Percentiles rank a stretch among this genome's conserved stretches.
Conservation (phyloP, 139 green algal species). For the Chlorella sp. region DNA sequence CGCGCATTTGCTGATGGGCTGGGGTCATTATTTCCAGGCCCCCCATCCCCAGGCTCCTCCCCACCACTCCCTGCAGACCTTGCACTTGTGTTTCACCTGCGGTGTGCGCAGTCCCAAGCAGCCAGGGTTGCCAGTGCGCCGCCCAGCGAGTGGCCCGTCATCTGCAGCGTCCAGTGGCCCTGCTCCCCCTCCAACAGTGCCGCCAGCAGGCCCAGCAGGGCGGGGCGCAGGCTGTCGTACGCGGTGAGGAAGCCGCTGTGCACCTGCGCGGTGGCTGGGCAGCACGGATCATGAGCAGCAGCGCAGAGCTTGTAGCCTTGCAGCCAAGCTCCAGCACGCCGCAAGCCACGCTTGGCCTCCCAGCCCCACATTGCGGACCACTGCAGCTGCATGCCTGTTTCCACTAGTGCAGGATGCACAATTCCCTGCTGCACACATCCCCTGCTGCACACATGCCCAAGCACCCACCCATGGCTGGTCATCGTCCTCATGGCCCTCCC, state of each 20-base stretch:
- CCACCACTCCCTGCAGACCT: neutral
- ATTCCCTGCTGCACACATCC: too few relatives aligned
- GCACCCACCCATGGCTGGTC: neutral
- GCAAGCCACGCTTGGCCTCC: too few relatives aligned
- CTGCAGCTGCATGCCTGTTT: too few relatives aligned
- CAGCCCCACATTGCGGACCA: too few relatives aligned
- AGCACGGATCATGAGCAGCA: too few relatives aligned
- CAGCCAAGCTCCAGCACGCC: too few relatives aligned
- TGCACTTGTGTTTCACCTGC: constrained; percentile 53
- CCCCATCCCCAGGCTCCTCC: neutral
- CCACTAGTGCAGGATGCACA: too few relatives aligned
- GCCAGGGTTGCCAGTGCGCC: constrained; percentile 87
- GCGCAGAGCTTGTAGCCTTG: too few relatives aligned
- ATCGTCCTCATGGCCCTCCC: neutral
- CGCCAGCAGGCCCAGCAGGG: constrained; percentile 64
- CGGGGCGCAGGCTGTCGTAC: constrained; percentile 41
- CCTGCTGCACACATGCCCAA: too few relatives aligned
- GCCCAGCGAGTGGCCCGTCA: constrained; percentile 80
- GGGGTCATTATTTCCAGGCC: too few relatives aligned
- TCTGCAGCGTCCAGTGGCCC: neutral
- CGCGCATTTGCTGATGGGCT: too few relatives aligned
- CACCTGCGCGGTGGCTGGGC: constrained; percentile 26
- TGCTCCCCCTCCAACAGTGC: constrained; percentile 43
- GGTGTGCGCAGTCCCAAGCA: constrained; percentile 74
- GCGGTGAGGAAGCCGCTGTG: constrained; percentile 53